A percentile compares a stretch with the other conserved stretches of the same genome.
Conservation (phyloP, 2,329 filamentous ascomycete species). For the Talaromyces sp. region DNA sequence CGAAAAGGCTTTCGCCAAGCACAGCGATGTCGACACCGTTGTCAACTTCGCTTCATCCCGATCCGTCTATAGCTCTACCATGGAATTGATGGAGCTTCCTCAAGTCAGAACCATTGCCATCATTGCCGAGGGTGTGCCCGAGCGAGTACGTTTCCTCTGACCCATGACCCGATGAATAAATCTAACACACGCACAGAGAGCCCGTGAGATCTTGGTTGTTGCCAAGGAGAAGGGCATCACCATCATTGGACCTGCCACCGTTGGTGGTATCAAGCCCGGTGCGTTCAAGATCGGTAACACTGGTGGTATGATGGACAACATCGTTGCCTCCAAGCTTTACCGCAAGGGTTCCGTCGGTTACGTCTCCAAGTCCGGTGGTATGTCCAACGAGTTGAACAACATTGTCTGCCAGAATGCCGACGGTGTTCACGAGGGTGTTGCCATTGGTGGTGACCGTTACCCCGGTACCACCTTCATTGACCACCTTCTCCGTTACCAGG, state of each 20-base stretch:
- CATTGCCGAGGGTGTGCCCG: constrained; percentile 97
- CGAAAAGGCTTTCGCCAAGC: constrained; percentile 89
- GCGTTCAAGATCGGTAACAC: constrained; percentile 99
- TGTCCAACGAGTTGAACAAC: constrained; percentile 99
- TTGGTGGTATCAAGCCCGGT: constrained; percentile 98
- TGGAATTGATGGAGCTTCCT: constrained; percentile 96
- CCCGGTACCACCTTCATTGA: constrained; percentile 99
- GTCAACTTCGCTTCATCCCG: constrained; percentile 99
- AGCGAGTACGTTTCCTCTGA: constrained; percentile 67
- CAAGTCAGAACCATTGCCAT: constrained; percentile 99
- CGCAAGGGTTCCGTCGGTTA: constrained; percentile 98
- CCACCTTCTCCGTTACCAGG: constrained; percentile 93
- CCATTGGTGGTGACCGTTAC: constrained; percentile 98
- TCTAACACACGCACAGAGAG: constrained; percentile 59
- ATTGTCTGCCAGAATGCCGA: constrained; percentile 95
- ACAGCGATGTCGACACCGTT: constrained; percentile 92
- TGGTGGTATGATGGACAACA: constrained; percentile 99
- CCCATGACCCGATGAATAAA: neutral
- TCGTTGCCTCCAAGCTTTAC: constrained; percentile 99
- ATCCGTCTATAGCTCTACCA: constrained; percentile 96
- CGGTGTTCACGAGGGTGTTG: constrained; percentile 98
- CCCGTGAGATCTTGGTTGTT: constrained; percentile 94
- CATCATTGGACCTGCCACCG: constrained; percentile 96
- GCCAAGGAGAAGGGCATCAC: constrained; percentile 98
- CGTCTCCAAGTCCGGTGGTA: constrained; percentile 99